Evolutionary conservation across 345 rosid genomes (phyloP), one percentile per base, ranked within the genome.

Genomic region (Luvunga scandens): DNA sequence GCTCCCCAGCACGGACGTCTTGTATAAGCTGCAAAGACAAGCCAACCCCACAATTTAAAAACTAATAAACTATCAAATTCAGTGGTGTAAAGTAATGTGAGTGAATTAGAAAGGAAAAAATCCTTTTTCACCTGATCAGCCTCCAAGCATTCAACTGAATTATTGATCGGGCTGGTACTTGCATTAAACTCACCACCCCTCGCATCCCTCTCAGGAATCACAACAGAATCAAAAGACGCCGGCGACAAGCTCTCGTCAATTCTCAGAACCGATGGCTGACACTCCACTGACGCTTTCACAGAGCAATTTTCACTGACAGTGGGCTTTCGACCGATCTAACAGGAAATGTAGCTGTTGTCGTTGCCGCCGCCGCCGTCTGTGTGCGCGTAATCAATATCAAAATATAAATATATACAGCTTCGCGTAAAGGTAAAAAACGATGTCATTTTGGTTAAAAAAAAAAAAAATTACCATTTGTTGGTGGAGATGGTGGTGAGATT

Each of bases 141-240:
- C 76, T 95, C 97, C 86, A 95, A 86, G 87, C 99, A 91, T 65
- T 88, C 98, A 65, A 90, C 94, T 0, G 98, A 89, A 62, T 86
- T 83, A 62, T 86, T 83, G 59, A 94, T 89, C 50, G 94, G 90
- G 77, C 94, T 91, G 56, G 87, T 82, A 81, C 85, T 79, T 0
- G 90, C 50, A 70, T 85, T 90, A 73, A 91, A 90, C 70, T 87
- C 91, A 75, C 77, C 85, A 77, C 78, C 85, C 81, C 88, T 86
- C 0, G 87, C n/a, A 81, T 91, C 94, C 84, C 85, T 81, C 86
- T 90, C 96, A 13, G 92, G 88, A 61, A 91, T 90, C 55, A 93
- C 98, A 80, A 89, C 96, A 6, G 98, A 95, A 85, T 92, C 97
- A 77, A 93, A 90, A 60, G 99, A 93, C 2, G 87, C 90, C 1